These are phyloP conservation scores for Colletotrichum godetiae DNA, from an alignment of 2,329 filamentous ascomycete species.

Conservation along the genomic window DNA sequence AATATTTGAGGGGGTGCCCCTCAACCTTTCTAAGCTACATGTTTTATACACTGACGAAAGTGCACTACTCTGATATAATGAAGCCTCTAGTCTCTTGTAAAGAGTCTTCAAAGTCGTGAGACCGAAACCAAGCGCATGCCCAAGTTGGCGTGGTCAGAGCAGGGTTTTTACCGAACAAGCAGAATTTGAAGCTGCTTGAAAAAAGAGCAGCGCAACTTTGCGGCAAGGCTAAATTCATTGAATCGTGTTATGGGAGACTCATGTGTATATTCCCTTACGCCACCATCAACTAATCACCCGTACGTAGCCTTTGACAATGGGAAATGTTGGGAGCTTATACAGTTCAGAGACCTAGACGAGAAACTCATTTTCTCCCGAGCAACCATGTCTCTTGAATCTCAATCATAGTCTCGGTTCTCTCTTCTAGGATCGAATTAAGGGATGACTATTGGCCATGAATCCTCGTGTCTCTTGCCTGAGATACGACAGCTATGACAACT, in stretches of 20 bases:
- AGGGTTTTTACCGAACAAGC: too few species aligned
- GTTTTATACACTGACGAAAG: neutral
- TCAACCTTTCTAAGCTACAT: neutral
- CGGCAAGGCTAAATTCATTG: neutral
- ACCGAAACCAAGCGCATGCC: too few species aligned
- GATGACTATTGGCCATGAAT: neutral
- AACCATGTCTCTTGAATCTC: neutral
- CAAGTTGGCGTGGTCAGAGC: too few species aligned
- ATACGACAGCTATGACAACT: neutral
- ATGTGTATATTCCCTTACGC: neutral
- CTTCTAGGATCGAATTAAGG: neutral
- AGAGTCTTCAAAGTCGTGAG: neutral
- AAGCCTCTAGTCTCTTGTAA: neutral
- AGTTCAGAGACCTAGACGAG: neutral
- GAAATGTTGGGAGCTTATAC: neutral
- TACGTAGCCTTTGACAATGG: too few species aligned
- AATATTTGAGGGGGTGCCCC: neutral
- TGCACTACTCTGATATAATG: too few species aligned
- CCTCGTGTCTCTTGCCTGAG: too few species aligned
- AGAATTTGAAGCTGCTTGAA: neutral
- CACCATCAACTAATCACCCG: neutral
- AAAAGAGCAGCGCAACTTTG: neutral
- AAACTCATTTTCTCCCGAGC: neutral
- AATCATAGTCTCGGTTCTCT: neutral
- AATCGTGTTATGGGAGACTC: neutral